These are phyloP conservation scores for Pseudomassariella vexata DNA, from an alignment of 2,329 filamentous ascomycete genomes.

Conservation along the genomic window DNA sequence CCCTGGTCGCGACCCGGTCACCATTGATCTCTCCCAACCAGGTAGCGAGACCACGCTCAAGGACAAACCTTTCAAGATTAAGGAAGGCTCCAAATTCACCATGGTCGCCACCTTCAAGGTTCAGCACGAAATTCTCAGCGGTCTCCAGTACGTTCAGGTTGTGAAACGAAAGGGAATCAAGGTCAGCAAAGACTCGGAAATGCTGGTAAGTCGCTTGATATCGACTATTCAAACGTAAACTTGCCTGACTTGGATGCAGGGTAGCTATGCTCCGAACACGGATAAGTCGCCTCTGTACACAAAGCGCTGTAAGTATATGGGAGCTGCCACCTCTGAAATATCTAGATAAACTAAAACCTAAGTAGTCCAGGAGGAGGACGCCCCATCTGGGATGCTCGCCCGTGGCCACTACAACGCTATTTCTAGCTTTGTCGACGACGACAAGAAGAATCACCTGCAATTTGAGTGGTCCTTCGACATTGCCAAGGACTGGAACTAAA, in stretches of 20 bases:
- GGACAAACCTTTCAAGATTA: conserved; percentile 93
- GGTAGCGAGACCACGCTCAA: conserved; percentile 75
- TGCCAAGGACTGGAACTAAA: conserved; percentile 96
- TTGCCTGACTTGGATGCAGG: conserved; percentile 43
- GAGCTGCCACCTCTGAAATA: too few relatives aligned
- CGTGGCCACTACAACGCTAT: conserved; percentile 86
- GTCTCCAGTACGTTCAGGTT: conserved; percentile 91
- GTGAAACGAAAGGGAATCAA: conserved; percentile 85
- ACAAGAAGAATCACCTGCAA: conserved; percentile 80
- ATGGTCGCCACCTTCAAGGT: conserved; percentile 95
- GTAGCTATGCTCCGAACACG: conserved; percentile 90
- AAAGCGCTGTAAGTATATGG: conserved; percentile 88
- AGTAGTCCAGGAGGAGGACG: conserved; percentile 85
- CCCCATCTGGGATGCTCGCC: conserved; percentile 82
- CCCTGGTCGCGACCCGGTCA: conserved; percentile 74
- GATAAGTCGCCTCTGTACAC: conserved; percentile 78
- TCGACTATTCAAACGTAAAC: conserved; percentile 7
- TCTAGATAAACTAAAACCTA: conserved; percentile 5
- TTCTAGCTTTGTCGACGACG: conserved; percentile 92
- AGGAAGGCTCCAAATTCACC: conserved; percentile 88
- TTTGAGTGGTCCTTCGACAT: conserved; percentile 98
- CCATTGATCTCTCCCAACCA: conserved; percentile 75
- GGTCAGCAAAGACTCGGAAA: conserved; percentile 91
- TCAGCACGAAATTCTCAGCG: conserved; percentile 92
- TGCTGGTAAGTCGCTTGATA: conserved; percentile 72